Conservation (phyloP, 2,329 filamentous ascomycete genomes). For the Nemania serpens region DNA sequence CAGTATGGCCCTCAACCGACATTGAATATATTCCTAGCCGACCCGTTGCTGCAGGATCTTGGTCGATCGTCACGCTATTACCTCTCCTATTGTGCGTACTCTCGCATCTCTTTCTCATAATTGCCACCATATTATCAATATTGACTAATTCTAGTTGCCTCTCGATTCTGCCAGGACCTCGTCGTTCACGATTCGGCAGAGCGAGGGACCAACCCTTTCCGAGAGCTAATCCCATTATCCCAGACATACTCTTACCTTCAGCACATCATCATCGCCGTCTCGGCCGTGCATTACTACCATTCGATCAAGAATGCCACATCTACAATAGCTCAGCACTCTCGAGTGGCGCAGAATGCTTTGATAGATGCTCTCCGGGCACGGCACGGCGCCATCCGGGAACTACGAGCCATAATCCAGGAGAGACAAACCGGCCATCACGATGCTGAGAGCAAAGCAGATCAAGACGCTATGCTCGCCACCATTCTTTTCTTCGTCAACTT, state of each 20-base stretch:
- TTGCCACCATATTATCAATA: neutral
- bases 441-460: slow-evolving; percentile 45
- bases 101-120: no score
- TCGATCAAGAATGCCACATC: slow-evolving; percentile 44
- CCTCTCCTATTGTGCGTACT: slow-evolving; percentile 55
- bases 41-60: slow-evolving; percentile 61
- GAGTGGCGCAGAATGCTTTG: slow-evolving; percentile 43
- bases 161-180: slow-evolving; percentile 57
- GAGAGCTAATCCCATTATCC: slow-evolving; percentile 54
- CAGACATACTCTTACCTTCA: slow-evolving; percentile 51
- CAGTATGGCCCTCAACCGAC: slow-evolving; percentile 6
- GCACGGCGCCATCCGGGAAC: slow-evolving; percentile 51
- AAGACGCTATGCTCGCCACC: slow-evolving; percentile 53
- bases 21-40: slow-evolving; percentile 46
- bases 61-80: slow-evolving; percentile 52
- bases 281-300: slow-evolving; percentile 55
- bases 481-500: slow-evolving; percentile 58
- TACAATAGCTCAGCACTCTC: slow-evolving; percentile 18
- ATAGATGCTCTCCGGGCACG: slow-evolving; percentile 54
- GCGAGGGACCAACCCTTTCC: slow-evolving; percentile 51
- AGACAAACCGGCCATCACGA: slow-evolving; percentile 8
- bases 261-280: slow-evolving; percentile 55
- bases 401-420: slow-evolving; percentile 46
- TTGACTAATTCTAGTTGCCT: slow-evolving; percentile 31
- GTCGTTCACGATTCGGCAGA: slow-evolving; percentile 52